Base-by-base conservation (phyloP, 805 yeast species). In the Teunomyces funiuensis region DNA sequence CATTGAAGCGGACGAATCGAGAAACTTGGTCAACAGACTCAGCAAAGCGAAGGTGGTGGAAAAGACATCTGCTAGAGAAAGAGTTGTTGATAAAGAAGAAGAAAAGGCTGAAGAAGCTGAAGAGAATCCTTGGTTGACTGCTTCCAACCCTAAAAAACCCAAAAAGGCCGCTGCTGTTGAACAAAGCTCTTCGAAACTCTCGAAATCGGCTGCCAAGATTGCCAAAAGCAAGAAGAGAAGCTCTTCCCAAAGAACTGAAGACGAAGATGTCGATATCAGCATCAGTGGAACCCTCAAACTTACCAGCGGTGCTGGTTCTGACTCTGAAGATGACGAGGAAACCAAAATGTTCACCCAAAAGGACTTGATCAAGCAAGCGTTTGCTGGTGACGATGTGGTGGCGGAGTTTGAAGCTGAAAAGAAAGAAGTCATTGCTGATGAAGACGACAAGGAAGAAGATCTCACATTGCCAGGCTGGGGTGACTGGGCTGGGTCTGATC, bases 381-480 rank as follows among this genome's bases (percentile, higher is more conserved):
- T 93, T 73, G 97, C 97, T 3, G 98, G 98, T 19, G 99, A 93
- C 66, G 93, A 93, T 59, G 96, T 91, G 28, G 85, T 88, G 11
- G 68, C 71, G 5, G 89, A 89, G 50, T 93, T 93, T 61, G 80
- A 79, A 47, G 74, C 69, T 10, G 98, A 90, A 53, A 93, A 91
- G 67, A 69, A 72, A 43, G 74, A 78, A 50, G 77, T 77, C 9
- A 71, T 75, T 5, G 76, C 69, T 33, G 89, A 85, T 36, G 97
- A 91, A 61, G 97, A 81, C 43, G 97, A 91, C 63, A 76, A 88
- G 57, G 89, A 83, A 54, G 83, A 85, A 44, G 96, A 90, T 58
- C 66, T 85, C 36, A 84, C 96, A 0, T 65, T 90, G 39, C 98
- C 97, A 3, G 99, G 99, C 1, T 93, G 98, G 97, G 98, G 98